phyloP scores from a whole-genome alignment of 148 eudicot species.

The Diospyros kaki region DNA sequence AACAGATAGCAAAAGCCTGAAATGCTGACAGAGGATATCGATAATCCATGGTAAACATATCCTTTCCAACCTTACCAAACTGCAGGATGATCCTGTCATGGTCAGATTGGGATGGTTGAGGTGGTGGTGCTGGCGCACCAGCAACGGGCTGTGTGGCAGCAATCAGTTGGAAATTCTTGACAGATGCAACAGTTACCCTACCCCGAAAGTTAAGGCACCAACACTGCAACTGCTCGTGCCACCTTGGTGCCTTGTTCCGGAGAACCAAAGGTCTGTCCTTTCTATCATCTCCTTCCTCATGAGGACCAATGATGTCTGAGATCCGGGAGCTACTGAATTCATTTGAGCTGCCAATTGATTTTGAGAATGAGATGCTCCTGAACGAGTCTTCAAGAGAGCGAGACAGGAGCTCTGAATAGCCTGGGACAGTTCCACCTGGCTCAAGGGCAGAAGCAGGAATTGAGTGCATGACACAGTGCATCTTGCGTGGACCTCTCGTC shows the following conservation, averaged over 20 bases:
- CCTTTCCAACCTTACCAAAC: slow-evolving; percentile 36
- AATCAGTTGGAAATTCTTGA: slow-evolving; percentile 32
- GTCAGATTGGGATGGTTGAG: slow-evolving; percentile 18
- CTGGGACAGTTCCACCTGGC: slow-evolving; percentile 53
- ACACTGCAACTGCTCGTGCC: slow-evolving; percentile 24
- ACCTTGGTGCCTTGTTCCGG: slow-evolving; percentile 27
- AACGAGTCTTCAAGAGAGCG: slow-evolving; percentile 27
- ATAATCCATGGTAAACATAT: slow-evolving; percentile 35
- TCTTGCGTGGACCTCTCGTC: slow-evolving; percentile 59
- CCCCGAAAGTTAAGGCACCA: slow-evolving; percentile 29
- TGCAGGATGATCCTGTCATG: slow-evolving; percentile 29
- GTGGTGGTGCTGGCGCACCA: slow-evolving; percentile 15
- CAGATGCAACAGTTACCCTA: slow-evolving; percentile 33
- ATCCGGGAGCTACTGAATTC: slow-evolving; percentile 30
- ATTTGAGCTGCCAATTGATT: slow-evolving; percentile 15
- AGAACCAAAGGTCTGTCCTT: background rate
- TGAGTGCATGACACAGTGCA: slow-evolving; percentile 56
- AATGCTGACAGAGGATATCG: slow-evolving; percentile 32
- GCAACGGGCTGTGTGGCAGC: slow-evolving; percentile 22
- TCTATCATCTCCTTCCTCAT: slow-evolving; percentile 4
- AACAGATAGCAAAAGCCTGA: slow-evolving; percentile 34
- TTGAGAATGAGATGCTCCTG: slow-evolving; percentile 32
- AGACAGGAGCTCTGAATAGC: slow-evolving; percentile 42
- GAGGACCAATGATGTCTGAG: slow-evolving; percentile 12
- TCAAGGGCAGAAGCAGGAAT: slow-evolving; percentile 48